A percentile compares a stretch with the other conserved stretches of the same genome.
These are phyloP conservation scores for Talaromyces thailandensis DNA, from an alignment of 495 filamentous ascomycete genomes.

Conservation along the genomic window DNA sequence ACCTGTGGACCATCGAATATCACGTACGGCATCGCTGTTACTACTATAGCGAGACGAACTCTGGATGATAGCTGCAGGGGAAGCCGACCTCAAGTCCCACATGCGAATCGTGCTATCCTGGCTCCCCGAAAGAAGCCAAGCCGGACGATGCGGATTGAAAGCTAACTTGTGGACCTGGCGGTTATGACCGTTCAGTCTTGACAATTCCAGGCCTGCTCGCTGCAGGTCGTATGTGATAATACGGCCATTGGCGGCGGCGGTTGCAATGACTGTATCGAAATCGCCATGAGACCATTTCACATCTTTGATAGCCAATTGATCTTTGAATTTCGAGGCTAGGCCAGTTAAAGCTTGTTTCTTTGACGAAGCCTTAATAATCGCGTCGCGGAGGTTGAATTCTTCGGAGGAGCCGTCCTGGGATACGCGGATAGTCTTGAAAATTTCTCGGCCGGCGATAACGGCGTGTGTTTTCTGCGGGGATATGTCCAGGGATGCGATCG, in stretches of 20 bases:
- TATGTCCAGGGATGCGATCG: constrained; percentile 68
- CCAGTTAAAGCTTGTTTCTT: constrained; percentile 44
- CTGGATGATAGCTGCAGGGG: constrained; percentile 38
- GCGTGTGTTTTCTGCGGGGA: constrained; percentile 69
- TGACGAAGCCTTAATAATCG: constrained; percentile 61
- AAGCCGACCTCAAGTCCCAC: constrained; percentile 59
- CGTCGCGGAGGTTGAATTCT: constrained; percentile 69
- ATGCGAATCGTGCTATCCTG: constrained; percentile 85
- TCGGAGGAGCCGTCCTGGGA: constrained; percentile 62
- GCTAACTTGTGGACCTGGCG: constrained; percentile 89
- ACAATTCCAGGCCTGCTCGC: constrained; percentile 61
- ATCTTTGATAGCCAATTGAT: constrained; percentile 73
- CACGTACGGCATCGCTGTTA: constrained; percentile 71
- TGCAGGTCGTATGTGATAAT: constrained; percentile 82
- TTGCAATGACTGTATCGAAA: constrained; percentile 62
- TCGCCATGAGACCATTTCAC: constrained; percentile 74
- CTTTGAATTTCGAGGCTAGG: constrained; percentile 47
- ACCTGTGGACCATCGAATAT: constrained; percentile 81
- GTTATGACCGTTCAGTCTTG: constrained; percentile 74
- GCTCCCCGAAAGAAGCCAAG: constrained; percentile 76
- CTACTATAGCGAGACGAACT: constrained; percentile 51
- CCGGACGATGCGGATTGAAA: constrained; percentile 74
- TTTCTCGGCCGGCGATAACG: constrained; percentile 71
- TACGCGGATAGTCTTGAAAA: constrained; percentile 74
- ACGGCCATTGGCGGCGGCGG: constrained; percentile 77